Evolutionary conservation across 495 filamentous ascomycete genomes (phyloP), one percentile per base, ranked within the genome.

Genomic region (Penicillium verhagenii): DNA sequence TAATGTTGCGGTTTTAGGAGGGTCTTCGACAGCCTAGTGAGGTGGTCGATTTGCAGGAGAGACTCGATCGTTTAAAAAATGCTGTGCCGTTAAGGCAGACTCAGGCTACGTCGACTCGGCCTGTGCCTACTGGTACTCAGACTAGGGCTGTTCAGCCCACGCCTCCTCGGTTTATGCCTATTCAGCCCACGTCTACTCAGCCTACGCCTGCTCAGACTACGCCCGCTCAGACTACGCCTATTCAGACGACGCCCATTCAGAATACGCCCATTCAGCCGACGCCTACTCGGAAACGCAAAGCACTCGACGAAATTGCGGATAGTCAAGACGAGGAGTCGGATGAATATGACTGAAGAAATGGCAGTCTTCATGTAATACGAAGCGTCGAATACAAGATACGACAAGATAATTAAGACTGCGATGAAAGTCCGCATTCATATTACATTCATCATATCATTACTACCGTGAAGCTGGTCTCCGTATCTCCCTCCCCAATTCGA

Each of bases 251-350:
- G n/a, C n/a, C n/a, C n/a, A n/a, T n/a, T n/a, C n/a, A n/a, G n/a
- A n/a, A n/a, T n/a, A n/a, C n/a, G n/a, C n/a, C n/a, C n/a, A n/a
- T n/a, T 45, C 16, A 56, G 31, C 44, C 50, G 39, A 63, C 62
- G 3, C 61, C 56, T 7, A 62, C 23, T 26, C 63, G 69, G 29
- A 82, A 82, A 52, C 73, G 79, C n/a, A 82, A 81, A 51, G 70
- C 72, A 3, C 40, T 53, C 14, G 72, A 74, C 38, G 77, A 80
- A 46, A 69, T 79, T 24, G 76, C 73, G 7, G 76, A 81, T 52
- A 81, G 76, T 47, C 67, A 79, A 50, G 79, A 78, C 47, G 79
- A 80, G 37, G 74, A 72, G 28, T 74, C 67, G 10, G 75, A 50
- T 9, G 79, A 80, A 8, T 71, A 62, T 29, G 61, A 65, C 24